Base-by-base conservation (phyloP, 108 stramenopile genomes). In the Fragilaria radians region DNA sequence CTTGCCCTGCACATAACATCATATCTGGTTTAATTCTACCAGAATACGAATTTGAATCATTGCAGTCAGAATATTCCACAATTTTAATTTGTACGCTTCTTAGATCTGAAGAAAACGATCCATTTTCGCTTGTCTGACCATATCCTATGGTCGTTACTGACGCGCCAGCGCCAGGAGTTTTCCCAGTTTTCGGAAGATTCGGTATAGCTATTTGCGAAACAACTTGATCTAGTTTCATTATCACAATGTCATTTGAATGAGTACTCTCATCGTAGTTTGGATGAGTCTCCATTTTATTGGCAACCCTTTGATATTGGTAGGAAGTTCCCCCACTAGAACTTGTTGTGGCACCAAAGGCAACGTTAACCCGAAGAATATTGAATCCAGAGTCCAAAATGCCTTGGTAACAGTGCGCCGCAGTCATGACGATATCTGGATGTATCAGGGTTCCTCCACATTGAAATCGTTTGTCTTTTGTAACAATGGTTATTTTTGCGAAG, bases 1-100 rank as follows among this genome's bases (percentile, higher is more conserved):
- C 52, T 18, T 59, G 64, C 21, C 49, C 32, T 3, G 74, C 68
- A 51, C 74, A 75, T 3, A 75, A 11, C 36, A 42, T 42, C 14
- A 14, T 14, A 14, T 7, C 36, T 42, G 36, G 36, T 42, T 11
- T 14, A 11, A 42, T 14, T 14, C 11, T 14, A 7, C 36, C 36
- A 42, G 7, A 11, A 14, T 42, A 42, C 11, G 36, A 42, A 14
- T 42, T 14, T 14, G 11, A 7, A 14, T 42, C 36, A 42, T 42
- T 42, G 14, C 36, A 42, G 14, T 42, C 36, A 14, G 11, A 14
- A 14, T 42, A 42, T 14, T 7, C 7, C 14, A 42, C 36, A 14
- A 42, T 14, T 11, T 42, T 42, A 14, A 42, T 42, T 11, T 42
- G 11, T 14, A 42, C 36, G 14, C 7, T 14, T 42, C 14, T 7